Evolutionary conservation across 805 yeast genomes (phyloP).

Genomic region (Candida yuanshanica): DNA sequence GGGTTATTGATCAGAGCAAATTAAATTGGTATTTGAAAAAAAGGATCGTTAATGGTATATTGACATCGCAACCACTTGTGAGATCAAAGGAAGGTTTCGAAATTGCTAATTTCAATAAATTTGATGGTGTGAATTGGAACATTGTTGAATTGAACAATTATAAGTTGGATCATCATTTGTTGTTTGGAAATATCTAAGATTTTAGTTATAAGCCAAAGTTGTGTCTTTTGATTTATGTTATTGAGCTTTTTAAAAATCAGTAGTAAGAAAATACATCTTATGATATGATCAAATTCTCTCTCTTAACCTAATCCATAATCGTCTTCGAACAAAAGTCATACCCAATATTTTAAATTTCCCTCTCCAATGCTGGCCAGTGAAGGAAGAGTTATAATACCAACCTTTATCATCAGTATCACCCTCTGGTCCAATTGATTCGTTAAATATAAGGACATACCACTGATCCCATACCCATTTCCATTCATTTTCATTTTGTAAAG

Average conservation of each 20-base stretch:
- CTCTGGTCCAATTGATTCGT: constrained; percentile 3
- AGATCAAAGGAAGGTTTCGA: background rate
- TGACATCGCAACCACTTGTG: background rate
- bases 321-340: constrained; percentile 51
- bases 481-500: constrained; percentile 41
- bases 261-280: background rate
- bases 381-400: constrained; percentile 63
- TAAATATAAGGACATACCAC: constrained; percentile 68
- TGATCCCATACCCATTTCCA: constrained; percentile 67
- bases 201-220: background rate
- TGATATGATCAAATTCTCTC: constrained; percentile 1
- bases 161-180: constrained; percentile 10
- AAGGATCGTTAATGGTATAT: constrained; percentile 32
- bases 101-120: constrained; percentile 14
- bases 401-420: constrained; percentile 77
- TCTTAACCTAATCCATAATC: constrained; percentile 53
- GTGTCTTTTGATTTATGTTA: background rate
- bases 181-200: background rate
- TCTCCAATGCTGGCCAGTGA: constrained; percentile 51
- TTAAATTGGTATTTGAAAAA: constrained; percentile 69
- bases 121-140: constrained; percentile 21
- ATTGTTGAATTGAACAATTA: constrained; percentile 13
- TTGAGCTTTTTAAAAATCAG: background rate
- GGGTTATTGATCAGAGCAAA: constrained; percentile 65
- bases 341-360: constrained; percentile 50